phyloP scores from a whole-genome alignment of 2,329 filamentous ascomycete genomes.

The Malbranchea zuffiana region DNA sequence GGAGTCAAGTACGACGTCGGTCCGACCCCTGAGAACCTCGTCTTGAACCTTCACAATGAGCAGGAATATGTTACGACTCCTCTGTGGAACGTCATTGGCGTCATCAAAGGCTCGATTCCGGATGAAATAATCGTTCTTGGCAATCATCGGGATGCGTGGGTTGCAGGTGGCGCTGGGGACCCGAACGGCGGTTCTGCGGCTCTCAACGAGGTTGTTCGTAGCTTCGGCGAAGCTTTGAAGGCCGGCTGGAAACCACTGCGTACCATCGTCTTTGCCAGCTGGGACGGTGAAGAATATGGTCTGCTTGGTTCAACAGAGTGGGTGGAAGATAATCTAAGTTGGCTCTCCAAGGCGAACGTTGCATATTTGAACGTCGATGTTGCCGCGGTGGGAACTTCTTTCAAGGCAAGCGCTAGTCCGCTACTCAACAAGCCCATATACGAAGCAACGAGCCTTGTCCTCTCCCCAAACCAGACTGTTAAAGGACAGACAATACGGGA shows the following conservation, averaged over 20 bases:
- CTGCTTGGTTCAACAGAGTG: slow-evolving; percentile 81
- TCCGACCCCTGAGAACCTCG: slow-evolving; percentile 61
- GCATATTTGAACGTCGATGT: slow-evolving; percentile 83
- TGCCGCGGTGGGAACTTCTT: slow-evolving; percentile 54
- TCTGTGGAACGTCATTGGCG: slow-evolving; percentile 82
- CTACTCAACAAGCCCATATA: slow-evolving; percentile 63
- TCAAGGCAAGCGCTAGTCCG: slow-evolving; percentile 58
- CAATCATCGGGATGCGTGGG: slow-evolving; percentile 89
- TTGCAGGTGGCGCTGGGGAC: slow-evolving; percentile 71
- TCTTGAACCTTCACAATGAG: slow-evolving; percentile 63
- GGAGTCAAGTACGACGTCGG: slow-evolving; percentile 78
- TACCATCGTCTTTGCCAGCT: slow-evolving; percentile 83
- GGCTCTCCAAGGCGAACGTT: slow-evolving; percentile 61
- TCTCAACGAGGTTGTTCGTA: slow-evolving; percentile 65
- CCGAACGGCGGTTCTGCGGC: slow-evolving; percentile 74
- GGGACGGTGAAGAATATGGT: slow-evolving; percentile 78
- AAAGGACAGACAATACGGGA: slow-evolving; percentile 60
- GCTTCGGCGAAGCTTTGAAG: slow-evolving; percentile 59
- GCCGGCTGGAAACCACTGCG: slow-evolving; percentile 74
- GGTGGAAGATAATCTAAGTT: slow-evolving; percentile 81
- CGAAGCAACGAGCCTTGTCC: slow-evolving; percentile 53
- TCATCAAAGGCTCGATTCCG: slow-evolving; percentile 75
- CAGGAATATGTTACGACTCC: slow-evolving; percentile 74
- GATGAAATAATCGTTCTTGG: slow-evolving; percentile 82
- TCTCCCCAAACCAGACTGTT: slow-evolving; percentile 63